These are phyloP conservation scores for Trypanosoma avium DNA, from an alignment of 208 protist species.

Conservation along the genomic window DNA sequence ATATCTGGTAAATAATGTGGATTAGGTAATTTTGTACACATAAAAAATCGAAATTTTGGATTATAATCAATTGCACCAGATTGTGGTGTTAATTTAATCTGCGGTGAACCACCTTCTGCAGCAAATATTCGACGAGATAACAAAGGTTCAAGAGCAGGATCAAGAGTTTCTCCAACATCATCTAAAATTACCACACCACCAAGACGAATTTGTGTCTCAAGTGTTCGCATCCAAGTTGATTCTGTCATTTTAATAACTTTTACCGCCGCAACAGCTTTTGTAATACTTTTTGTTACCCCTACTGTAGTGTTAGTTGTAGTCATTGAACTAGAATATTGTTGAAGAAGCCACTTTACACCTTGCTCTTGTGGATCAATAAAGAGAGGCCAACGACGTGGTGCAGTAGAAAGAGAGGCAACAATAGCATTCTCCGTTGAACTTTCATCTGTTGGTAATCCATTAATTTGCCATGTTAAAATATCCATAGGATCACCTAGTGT, in stretches of 20 bases:
- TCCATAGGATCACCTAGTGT: slow-evolving; percentile 94
- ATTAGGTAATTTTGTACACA: slow-evolving; percentile 96
- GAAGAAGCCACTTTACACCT: slow-evolving; percentile 93
- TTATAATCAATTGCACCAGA: slow-evolving; percentile 91
- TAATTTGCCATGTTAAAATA: slow-evolving; percentile 96
- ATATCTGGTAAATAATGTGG: slow-evolving; percentile 96
- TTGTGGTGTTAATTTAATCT: slow-evolving; percentile 88
- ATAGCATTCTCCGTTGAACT: slow-evolving; percentile 97
- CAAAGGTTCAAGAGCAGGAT: slow-evolving; percentile 94
- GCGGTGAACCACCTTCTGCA: slow-evolving; percentile 63
- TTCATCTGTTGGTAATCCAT: slow-evolving; percentile 95
- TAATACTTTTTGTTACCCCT: slow-evolving; percentile 23
- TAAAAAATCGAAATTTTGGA: slow-evolving; percentile 92
- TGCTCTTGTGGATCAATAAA: slow-evolving; percentile 97
- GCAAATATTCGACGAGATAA: slow-evolving; percentile 88
- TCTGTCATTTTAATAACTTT: slow-evolving; percentile 90
- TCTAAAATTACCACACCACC: slow-evolving; percentile 93
- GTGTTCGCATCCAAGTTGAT: slow-evolving; percentile 88
- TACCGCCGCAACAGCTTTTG: slow-evolving; percentile 38
- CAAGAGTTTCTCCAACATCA: slow-evolving; percentile 94
- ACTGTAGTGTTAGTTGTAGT: slow-evolving; percentile 29
- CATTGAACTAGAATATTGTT: slow-evolving; percentile 57
- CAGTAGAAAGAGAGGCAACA: slow-evolving; percentile 77
- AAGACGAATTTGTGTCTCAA: slow-evolving; percentile 93
- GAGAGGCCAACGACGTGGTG: slow-evolving; percentile 91